Conservation (phyloP, 495 filamentous ascomycete genomes). For the Aspergillus mulundensis region DNA sequence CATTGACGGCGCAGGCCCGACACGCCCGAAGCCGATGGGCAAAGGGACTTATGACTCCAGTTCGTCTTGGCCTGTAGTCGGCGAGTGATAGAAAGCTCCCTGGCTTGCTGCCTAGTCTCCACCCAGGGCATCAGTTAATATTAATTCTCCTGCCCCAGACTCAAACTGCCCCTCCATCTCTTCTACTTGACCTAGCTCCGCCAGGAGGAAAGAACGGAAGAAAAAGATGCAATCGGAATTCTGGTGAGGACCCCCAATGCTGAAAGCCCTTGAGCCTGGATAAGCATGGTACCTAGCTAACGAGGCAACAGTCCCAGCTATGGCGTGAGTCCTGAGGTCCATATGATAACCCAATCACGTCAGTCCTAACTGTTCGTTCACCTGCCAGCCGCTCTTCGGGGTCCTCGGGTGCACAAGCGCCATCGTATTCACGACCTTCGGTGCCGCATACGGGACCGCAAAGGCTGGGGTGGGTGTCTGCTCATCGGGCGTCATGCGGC, state of each 20-base stretch:
- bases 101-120: too few relatives aligned
- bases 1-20: too few relatives aligned
- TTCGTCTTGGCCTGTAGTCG: too few relatives aligned
- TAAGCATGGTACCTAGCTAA: not conserved
- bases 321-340: slow-evolving; percentile 3
- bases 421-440: slow-evolving; percentile 98
- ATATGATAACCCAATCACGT: slow-evolving; percentile 16
- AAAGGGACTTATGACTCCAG: too few relatives aligned
- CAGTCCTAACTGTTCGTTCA: not conserved
- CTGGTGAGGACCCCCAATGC: not conserved
- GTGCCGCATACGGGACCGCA: slow-evolving; percentile 95
- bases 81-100: too few relatives aligned
- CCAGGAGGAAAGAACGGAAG: not conserved
- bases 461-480: slow-evolving; percentile 99
- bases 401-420: slow-evolving; percentile 97
- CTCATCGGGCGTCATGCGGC: slow-evolving; percentile 93
- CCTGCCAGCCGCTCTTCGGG: slow-evolving; percentile 95
- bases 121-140: too few relatives aligned
- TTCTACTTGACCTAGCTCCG: too few relatives aligned
- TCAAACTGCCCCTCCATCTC: too few relatives aligned
- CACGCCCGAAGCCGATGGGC: too few relatives aligned
- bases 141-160: too few relatives aligned
- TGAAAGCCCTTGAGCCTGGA: not conserved
- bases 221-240: not conserved
- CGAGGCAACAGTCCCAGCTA: not conserved